Percentiles rank a stretch among this genome's conserved stretches.
These are phyloP conservation scores for Linanthus parryae DNA, from an alignment of 148 eudicot genomes.

Conservation along the genomic window DNA sequence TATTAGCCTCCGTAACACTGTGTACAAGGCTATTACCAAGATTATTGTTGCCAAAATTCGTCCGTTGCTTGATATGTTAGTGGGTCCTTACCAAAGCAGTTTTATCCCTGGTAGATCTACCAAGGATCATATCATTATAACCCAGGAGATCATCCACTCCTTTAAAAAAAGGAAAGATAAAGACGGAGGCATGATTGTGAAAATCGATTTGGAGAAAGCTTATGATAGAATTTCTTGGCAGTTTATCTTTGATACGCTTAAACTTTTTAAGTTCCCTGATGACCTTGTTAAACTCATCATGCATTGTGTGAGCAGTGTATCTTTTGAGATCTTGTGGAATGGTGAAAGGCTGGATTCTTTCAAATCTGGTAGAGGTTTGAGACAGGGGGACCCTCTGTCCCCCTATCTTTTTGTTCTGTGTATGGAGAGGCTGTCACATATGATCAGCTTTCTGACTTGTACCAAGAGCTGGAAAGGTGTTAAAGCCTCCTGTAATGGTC, in stretches of 20 bases:
- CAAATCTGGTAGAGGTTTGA: background rate
- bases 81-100: too few relatives aligned
- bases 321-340: background rate
- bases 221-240: too few relatives aligned
- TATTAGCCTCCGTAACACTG: background rate
- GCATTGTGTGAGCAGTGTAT: background rate
- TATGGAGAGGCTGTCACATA: background rate
- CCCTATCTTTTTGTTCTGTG: slow-evolving; percentile 5
- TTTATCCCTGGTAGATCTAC: too few relatives aligned
- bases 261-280: background rate
- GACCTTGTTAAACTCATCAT: background rate
- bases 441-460: background rate
- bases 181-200: too few relatives aligned
- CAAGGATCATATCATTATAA: too few relatives aligned
- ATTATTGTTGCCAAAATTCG: too few relatives aligned
- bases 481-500: background rate
- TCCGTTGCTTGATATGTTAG: background rate
- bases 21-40: background rate
- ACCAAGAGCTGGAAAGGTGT: background rate
- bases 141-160: too few relatives aligned
- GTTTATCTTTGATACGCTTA: background rate
- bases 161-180: too few relatives aligned
- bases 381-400: slow-evolving; percentile 11
- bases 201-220: too few relatives aligned
- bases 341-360: background rate